Evolutionary conservation across 208 protist species (phyloP).

Genomic region (Crithidia thermophila): DNA sequence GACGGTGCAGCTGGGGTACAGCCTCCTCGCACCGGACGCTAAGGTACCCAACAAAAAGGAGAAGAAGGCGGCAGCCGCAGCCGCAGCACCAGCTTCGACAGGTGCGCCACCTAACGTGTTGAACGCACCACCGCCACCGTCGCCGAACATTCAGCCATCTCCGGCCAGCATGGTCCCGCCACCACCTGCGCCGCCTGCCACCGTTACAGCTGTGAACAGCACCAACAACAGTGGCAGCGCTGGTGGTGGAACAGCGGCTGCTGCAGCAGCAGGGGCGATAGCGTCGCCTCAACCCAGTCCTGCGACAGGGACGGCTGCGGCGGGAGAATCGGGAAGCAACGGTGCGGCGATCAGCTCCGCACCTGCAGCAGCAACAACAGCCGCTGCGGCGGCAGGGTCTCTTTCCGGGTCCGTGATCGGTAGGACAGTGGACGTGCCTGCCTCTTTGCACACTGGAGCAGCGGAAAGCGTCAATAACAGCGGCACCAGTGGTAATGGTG

Average conservation of each 20-base stretch:
- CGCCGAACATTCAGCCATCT: conserved; percentile 2
- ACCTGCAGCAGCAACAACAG: no score
- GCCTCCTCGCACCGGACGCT: conserved; percentile 69
- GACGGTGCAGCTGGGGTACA: conserved; percentile 55
- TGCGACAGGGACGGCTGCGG: no score
- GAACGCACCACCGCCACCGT: not conserved
- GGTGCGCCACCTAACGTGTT: not conserved
- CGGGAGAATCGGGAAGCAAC: no score
- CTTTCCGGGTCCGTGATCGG: no score
- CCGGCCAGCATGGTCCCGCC: no score
- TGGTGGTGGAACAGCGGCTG: no score
- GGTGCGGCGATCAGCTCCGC: no score
- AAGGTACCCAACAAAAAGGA: conserved; percentile 33
- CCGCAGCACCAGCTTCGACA: not conserved
- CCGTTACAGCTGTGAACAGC: not conserved
- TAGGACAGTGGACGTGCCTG: no score
- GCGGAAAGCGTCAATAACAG: not conserved
- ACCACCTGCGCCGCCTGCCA: not conserved
- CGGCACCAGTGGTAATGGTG: not conserved
- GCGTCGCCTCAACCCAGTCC: no score
- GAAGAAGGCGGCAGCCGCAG: conserved; percentile 13
- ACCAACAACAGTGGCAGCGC: not conserved
- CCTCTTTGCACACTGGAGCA: no score
- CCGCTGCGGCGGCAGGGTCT: no score
- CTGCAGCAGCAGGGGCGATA: no score